Conservation (phyloP, 2,329 filamentous ascomycete genomes). For the Lachnellula willkommii region DNA sequence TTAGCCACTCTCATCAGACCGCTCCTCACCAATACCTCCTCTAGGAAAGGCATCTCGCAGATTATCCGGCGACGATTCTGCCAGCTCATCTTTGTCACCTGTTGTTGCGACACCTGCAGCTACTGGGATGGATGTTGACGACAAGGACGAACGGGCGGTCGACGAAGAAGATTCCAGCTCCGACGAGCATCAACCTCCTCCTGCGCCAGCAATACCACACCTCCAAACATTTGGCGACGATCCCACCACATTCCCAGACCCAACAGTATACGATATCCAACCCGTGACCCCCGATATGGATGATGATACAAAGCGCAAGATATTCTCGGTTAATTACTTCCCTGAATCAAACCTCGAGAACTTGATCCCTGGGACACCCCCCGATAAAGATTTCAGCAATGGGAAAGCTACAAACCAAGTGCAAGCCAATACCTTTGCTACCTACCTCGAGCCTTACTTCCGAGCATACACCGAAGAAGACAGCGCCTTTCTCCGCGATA, state of each 20-base stretch:
- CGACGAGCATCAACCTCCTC: conserved; percentile 53
- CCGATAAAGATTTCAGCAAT: conserved; percentile 92
- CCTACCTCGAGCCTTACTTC: conserved; percentile 88
- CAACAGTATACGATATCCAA: conserved; percentile 89
- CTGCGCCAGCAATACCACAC: conserved; percentile 52
- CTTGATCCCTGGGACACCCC: conserved; percentile 80
- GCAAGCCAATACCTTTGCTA: conserved; percentile 86
- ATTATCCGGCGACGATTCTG: conserved; percentile 40
- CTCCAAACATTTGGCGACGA: conserved; percentile 91
- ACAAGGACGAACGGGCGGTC: conserved; percentile 42
- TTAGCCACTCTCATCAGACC: conserved; percentile 11
- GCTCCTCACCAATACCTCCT: conserved; percentile 19
- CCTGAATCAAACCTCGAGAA: conserved; percentile 76
- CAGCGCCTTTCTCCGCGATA: conserved; percentile 83
- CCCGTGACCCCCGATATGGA: conserved; percentile 68
- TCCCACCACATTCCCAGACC: conserved; percentile 84
- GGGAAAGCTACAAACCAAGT: conserved; percentile 93
- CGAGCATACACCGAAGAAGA: conserved; percentile 88
- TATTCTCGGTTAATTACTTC: conserved; percentile 82
- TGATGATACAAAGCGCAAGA: conserved; percentile 78
- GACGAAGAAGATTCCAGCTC: conserved; percentile 48
- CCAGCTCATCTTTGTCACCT: conserved; percentile 56
- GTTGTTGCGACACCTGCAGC: conserved; percentile 39
- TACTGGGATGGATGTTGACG: conserved; percentile 52
- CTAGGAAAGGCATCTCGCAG: conserved; percentile 17